These are phyloP conservation scores for Lanzia echinophila DNA, from an alignment of 2,329 filamentous ascomycete species.

Conservation along the genomic window DNA sequence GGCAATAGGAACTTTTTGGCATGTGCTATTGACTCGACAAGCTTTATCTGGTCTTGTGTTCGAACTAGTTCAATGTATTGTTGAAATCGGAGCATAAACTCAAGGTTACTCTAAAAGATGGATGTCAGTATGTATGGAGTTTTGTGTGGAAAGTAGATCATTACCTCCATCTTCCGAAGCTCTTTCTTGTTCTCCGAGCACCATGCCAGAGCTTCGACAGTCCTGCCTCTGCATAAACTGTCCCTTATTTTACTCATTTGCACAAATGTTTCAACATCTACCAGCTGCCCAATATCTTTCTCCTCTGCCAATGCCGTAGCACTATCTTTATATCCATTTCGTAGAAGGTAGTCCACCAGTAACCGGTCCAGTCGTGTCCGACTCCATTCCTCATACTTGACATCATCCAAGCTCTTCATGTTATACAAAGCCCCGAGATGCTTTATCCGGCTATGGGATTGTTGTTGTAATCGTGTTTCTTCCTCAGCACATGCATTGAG, in stretches of 20 bases:
- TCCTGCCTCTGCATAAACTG: constrained; percentile 62
- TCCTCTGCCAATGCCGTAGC: constrained; percentile 69
- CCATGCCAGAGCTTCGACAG: constrained; percentile 78
- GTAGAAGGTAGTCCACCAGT: constrained; percentile 85
- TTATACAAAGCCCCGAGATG: constrained; percentile 77
- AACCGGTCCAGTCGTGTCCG: constrained; percentile 73
- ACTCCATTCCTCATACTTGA: constrained; percentile 90
- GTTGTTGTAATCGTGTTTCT: constrained; percentile 67
- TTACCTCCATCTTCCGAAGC: constrained; percentile 75
- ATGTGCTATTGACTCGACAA: constrained; percentile 72
- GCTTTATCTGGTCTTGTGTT: constrained; percentile 53
- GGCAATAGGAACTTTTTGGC: constrained; percentile 74
- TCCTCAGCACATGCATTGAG: constrained; percentile 71
- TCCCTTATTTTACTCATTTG: constrained; percentile 72
- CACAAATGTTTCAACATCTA: constrained; percentile 84
- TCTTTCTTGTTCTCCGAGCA: constrained; percentile 91
- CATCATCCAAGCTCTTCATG: constrained; percentile 77
- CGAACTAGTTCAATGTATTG: constrained; percentile 91
- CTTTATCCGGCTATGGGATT: constrained; percentile 67
- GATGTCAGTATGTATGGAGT: neutral
- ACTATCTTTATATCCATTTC: constrained; percentile 73
- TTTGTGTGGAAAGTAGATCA: constrained; percentile 20
- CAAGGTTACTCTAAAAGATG: constrained; percentile 61
- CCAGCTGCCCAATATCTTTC: constrained; percentile 70
- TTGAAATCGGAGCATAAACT: constrained; percentile 89